phyloP scores from a whole-genome alignment of 2,329 filamentous ascomycete species.

The Chaetomiaceae sp. region DNA sequence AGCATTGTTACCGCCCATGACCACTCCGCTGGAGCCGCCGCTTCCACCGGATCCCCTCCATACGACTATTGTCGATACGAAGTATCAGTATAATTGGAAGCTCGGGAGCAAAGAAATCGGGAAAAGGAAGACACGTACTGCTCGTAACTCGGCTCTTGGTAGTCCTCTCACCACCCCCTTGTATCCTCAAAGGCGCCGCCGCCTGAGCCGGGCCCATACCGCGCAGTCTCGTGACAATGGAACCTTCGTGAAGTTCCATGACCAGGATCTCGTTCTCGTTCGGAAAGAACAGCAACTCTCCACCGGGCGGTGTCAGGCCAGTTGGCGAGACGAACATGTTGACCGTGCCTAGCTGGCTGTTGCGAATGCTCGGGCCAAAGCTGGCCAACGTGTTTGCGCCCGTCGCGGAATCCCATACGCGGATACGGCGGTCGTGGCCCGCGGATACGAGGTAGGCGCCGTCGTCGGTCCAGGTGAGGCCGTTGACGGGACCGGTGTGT shows the following conservation, averaged over 20 bases:
- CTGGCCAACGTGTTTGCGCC: conserved; percentile 84
- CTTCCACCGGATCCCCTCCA: conserved; percentile 65
- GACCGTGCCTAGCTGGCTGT: conserved; percentile 58
- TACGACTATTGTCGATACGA: conserved; percentile 52
- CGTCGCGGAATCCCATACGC: conserved; percentile 78
- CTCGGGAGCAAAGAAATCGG: neutral
- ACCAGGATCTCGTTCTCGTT: conserved; percentile 76
- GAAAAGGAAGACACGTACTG: conserved; percentile 7
- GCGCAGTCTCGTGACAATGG: conserved; percentile 64
- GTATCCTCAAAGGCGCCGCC: conserved; percentile 40
- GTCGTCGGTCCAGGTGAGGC: conserved; percentile 77
- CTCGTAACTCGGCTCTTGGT: conserved; percentile 65
- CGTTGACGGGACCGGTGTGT: conserved; percentile 79
- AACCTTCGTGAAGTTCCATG: conserved; percentile 74
- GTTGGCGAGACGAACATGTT: conserved; percentile 61
- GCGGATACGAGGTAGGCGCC: conserved; percentile 71
- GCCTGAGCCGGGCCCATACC: conserved; percentile 54
- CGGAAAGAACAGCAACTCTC: conserved; percentile 72
- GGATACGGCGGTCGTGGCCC: conserved; percentile 77
- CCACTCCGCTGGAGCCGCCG: conserved; percentile 51
- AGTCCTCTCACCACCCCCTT: conserved; percentile 49
- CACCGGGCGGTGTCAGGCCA: conserved; percentile 48
- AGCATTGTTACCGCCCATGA: conserved; percentile 53
- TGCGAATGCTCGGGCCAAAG: conserved; percentile 79
- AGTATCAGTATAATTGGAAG: no score